Evolutionary conservation across 2,329 filamentous ascomycete species (phyloP), one percentile per base, ranked within the genome.

Genomic region (Bipolaris gigantea): DNA sequence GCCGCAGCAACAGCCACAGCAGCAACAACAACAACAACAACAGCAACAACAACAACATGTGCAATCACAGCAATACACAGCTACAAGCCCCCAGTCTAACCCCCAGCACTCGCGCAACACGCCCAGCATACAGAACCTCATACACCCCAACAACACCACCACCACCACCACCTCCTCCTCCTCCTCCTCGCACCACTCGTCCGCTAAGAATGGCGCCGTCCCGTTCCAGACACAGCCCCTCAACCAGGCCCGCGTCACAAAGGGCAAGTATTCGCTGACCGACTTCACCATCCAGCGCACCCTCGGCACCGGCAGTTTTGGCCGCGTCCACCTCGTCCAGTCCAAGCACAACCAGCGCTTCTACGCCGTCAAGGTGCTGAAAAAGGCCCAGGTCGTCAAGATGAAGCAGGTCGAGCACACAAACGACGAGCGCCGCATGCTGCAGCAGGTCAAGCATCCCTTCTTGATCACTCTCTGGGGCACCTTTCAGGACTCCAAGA

Each of bases 371-470:
- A 99, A 99, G 80, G 94, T 99, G 62, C 80, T 99, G 77, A 99
- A 99, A 77, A 99, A 99, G 83, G 88, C 88, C 44, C 94, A 99
- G 78, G 93, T 99, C 50, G 92, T 99, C 76, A 96, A 96, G 81
- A 97, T 99, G 94, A 99, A 99, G 84, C 94, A 99, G 77, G 92
- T 99, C 56, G 94, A 99, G 77, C 94, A 99, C 79, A 99, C 94
- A 64, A 99, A 99, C 72, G 94, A 99, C 76, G 94, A 99, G 80
- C 85, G 94, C 63, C 86, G 85, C 67, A 99, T 99, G 94, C 80
- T 99, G 69, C 90, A 91, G 73, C 89, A 96, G 74, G 94, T 97
- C 74, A 96, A 97, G 76, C 93, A 99, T 77, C 92, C 94, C 11
- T 99, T 99, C 78, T 81, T 99, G 60, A 94, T 99, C 73, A 99